Evolutionary conservation across 768 basidiomycete genomes (phyloP).

Genomic region (Leccinum subgranulosum): DNA sequence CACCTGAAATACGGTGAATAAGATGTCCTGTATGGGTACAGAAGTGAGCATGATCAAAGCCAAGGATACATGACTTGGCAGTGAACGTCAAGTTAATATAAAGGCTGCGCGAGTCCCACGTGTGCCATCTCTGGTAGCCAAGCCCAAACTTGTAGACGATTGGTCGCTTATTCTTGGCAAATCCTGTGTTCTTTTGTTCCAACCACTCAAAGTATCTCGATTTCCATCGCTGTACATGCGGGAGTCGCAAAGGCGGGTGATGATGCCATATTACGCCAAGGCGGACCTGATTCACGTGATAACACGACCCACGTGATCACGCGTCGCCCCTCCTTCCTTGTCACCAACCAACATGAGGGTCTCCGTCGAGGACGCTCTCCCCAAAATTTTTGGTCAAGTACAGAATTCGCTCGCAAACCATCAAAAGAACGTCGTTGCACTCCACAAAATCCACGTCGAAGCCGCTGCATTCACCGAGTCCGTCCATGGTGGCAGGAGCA

Average conservation of each 20-base stretch:
- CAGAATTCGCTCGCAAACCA: slow-evolving; percentile 77
- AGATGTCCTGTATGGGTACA: slow-evolving; percentile 13
- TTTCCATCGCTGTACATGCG: background rate
- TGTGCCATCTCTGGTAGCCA: background rate
- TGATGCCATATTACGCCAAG: too few species aligned
- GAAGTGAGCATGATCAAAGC: slow-evolving; percentile 1
- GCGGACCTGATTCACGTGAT: slow-evolving; percentile 2
- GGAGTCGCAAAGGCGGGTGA: too few species aligned
- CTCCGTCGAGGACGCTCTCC: slow-evolving; percentile 13
- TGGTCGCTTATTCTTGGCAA: background rate
- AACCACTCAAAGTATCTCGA: background rate
- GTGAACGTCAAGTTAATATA: background rate
- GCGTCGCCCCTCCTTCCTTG: background rate
- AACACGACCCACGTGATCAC: slow-evolving; percentile 16
- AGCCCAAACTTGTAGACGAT: too few species aligned
- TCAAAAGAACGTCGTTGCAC: slow-evolving; percentile 81
- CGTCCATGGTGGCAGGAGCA: slow-evolving; percentile 44
- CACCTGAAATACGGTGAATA: slow-evolving; percentile 32
- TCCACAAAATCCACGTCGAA: slow-evolving; percentile 74
- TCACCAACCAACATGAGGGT: slow-evolving; percentile 12
- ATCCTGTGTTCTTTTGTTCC: background rate
- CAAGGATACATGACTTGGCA: background rate
- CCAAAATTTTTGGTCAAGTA: slow-evolving; percentile 74
- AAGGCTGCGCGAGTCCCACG: background rate
- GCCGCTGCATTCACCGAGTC: slow-evolving; percentile 53